Base-by-base conservation (phyloP, 768 basidiomycete species). In the Lyophyllum decastes region DNA sequence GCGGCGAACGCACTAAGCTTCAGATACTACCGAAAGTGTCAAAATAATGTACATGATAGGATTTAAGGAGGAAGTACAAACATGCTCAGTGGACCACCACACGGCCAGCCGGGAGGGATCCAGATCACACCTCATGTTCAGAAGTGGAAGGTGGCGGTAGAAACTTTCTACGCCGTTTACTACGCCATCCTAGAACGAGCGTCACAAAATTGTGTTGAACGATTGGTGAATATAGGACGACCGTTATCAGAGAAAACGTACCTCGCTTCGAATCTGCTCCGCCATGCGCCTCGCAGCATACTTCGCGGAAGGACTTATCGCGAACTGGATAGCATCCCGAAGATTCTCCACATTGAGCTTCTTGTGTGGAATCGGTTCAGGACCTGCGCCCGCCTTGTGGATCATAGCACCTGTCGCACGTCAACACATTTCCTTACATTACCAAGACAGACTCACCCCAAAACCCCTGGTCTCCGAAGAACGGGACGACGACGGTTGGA, bases 381-480 rank as follows among this genome's bases (percentile, higher is more conserved):
- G 87, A 8, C 87, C 87, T 4, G 84, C 86, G 16, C 84, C 84
- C 7, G 85, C 81, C 60, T 77, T 77, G 50, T 82, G 72, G 21
- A 87, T 82, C 85, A 87, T 87, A 41, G 73, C 74, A n/a, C 85
- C 82, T 85, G 67, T 66, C 35, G 55, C 33, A 27, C 25, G 44
- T 69, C 61, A 51, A 68, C 63, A 69, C 12, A 0, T 34, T n/a
- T 7, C 19, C 16, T 35, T 16, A 3, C 17, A 11, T 12, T 17
- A 54, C 49, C 34, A 11, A 44, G 55, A 10, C 30, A 21, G 21
- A 62, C 69, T 21, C 59, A 76, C 79, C 80, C 82, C 82, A 83
- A 64, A 82, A 82, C 1, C 70, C 77, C 62, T 88, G 86, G 61
- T 88, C 86, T 0, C 86, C 86, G 64, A 88, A 88, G 71, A 86